Percentiles rank a stretch among this genome's conserved stretches.
phyloP scores from a whole-genome alignment of 2,329 filamentous ascomycete species.

The Macrophomina phaseolina region DNA sequence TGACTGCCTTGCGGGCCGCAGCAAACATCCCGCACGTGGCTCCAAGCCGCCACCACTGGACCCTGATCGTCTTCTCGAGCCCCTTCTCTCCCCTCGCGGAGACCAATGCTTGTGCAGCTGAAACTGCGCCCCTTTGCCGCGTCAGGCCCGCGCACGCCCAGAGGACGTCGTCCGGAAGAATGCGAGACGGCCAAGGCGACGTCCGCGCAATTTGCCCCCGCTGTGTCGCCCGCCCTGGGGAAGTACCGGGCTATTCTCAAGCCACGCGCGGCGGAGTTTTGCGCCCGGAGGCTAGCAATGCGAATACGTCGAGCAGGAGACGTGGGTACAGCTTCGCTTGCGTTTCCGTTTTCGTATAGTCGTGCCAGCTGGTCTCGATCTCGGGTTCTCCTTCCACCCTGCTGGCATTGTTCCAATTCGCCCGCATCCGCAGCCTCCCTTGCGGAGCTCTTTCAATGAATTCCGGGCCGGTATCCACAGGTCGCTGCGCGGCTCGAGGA shows the following conservation, averaged over 20 bases:
- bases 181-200: not conserved
- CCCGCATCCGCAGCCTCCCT: too few relatives aligned
- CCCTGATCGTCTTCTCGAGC: slow-evolving; percentile 2
- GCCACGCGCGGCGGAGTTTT: not conserved
- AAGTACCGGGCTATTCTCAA: not conserved
- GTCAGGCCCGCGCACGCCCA: not conserved
- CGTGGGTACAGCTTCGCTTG: not conserved
- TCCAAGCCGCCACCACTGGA: not conserved
- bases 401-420: too few relatives aligned
- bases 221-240: not conserved
- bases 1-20: not conserved
- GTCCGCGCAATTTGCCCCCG: too few relatives aligned
- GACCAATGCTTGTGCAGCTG: slow-evolving; percentile 4
- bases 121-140: slow-evolving; percentile 23
- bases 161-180: not conserved
- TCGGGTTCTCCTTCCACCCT: not conserved
- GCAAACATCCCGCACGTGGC: not conserved
- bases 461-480: too few relatives aligned
- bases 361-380: not conserved
- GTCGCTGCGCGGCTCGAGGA: too few relatives aligned
- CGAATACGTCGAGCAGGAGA: not conserved
- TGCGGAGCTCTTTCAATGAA: too few relatives aligned
- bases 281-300: not conserved
- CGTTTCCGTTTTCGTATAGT: not conserved
- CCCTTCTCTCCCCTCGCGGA: not conserved